phyloP scores from a whole-genome alignment of 2,329 filamentous ascomycete species.

The Fusarium sp. region DNA sequence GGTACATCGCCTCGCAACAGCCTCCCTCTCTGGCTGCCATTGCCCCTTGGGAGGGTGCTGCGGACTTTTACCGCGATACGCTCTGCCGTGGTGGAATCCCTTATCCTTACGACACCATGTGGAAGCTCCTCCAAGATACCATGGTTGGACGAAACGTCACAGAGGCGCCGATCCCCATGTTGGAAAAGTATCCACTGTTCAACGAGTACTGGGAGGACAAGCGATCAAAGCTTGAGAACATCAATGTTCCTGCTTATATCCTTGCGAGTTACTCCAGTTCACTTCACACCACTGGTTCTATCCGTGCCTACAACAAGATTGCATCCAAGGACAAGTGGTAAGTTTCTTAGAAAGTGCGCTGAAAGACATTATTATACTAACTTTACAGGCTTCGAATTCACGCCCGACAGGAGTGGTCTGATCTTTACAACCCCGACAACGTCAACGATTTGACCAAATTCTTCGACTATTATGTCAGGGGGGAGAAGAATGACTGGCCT shows the following conservation, averaged over 20 bases:
- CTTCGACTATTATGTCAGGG: not conserved
- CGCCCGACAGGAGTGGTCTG: not conserved
- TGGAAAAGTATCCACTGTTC: not conserved
- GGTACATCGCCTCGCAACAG: not conserved
- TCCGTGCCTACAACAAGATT: not conserved
- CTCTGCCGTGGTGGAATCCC: constrained; percentile 41
- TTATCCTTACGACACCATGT: constrained; percentile 4
- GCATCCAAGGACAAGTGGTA: not conserved
- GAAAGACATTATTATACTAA: not conserved
- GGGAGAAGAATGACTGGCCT: not conserved
- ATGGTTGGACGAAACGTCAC: not conserved
- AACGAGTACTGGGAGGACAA: constrained; percentile 8
- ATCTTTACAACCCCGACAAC: not conserved
- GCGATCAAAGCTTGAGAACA: not conserved
- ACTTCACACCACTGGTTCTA: not conserved
- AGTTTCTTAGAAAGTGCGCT: accelerated
- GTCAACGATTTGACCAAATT: not conserved
- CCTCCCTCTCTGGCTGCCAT: constrained; percentile 18
- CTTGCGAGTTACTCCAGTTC: constrained; percentile 4
- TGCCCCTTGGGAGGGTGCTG: constrained; percentile 21
- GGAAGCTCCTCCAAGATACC: constrained; percentile 4
- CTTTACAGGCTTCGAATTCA: not conserved
- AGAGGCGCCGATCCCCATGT: not conserved
- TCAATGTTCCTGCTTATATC: constrained; percentile 3
- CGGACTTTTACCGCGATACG: constrained; percentile 29